Percentiles rank a stretch among this genome's conserved stretches.
Conservation (phyloP, 768 basidiomycete genomes). For the Hygrophoropsis aurantiaca region DNA sequence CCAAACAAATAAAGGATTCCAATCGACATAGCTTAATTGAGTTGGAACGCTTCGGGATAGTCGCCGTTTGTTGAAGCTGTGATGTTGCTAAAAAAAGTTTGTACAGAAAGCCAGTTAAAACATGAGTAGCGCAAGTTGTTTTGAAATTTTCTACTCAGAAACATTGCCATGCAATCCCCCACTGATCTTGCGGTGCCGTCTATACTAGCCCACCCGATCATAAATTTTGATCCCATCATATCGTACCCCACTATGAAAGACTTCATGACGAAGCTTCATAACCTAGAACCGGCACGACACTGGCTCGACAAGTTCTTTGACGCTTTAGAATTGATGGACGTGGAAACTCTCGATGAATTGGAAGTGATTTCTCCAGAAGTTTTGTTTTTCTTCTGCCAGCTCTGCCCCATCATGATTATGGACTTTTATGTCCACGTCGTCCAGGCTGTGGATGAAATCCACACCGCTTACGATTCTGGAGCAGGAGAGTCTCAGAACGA, state of each 20-base stretch:
- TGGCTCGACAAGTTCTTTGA: background rate
- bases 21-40: too few species aligned
- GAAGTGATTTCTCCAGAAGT: constrained; percentile 1
- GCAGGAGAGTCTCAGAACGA: too few species aligned
- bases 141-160: too few species aligned
- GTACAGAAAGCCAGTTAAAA: too few species aligned
- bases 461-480: background rate
- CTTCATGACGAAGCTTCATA: constrained; percentile 1
- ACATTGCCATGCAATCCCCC: too few species aligned
- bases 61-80: too few species aligned
- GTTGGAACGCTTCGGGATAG: too few species aligned
- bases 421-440: constrained; percentile 7
- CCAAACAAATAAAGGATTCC: too few species aligned
- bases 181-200: background rate
- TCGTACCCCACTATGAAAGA: background rate
- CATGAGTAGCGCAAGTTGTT: too few species aligned
- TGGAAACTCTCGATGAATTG: constrained; percentile 2
- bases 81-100: too few species aligned
- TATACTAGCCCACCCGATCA: background rate
- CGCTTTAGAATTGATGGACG: constrained; percentile 2
- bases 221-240: background rate
- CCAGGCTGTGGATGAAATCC: background rate
- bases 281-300: background rate
- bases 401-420: constrained; percentile 7
- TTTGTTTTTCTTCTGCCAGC: background rate